These are phyloP conservation scores for Boletus vermiculosoides DNA, from an alignment of 768 basidiomycete genomes.

Conservation along the genomic window DNA sequence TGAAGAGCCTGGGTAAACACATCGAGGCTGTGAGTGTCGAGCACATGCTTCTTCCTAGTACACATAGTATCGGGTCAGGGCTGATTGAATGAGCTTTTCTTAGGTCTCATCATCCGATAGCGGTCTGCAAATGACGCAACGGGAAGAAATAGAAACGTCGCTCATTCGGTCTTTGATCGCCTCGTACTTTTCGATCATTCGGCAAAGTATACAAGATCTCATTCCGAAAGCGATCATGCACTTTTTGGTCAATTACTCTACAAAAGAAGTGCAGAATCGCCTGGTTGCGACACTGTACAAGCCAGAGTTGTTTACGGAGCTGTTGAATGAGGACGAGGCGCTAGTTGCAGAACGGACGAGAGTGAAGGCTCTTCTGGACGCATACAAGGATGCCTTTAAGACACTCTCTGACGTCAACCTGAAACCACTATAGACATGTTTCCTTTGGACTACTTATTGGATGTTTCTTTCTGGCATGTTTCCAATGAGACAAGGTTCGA, in stretches of 20 bases:
- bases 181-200: constrained; percentile 94
- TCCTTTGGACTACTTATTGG: neutral
- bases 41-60: neutral
- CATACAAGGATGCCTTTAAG: constrained; percentile 93
- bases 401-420: constrained; percentile 80
- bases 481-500: neutral
- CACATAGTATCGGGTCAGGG: constrained; percentile 8
- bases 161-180: constrained; percentile 93
- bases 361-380: constrained; percentile 92
- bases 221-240: constrained; percentile 99
- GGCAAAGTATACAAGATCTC: constrained; percentile 95
- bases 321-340: constrained; percentile 94
- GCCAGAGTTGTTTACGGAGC: constrained; percentile 85
- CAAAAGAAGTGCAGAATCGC: constrained; percentile 94
- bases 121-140: constrained; percentile 62
- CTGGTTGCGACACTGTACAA: constrained; percentile 94
- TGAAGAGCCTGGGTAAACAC: constrained; percentile 98
- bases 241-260: constrained; percentile 93
- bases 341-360: constrained; percentile 90
- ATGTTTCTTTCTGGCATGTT: neutral
- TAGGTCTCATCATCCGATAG: constrained; percentile 60
- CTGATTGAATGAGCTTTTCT: constrained; percentile 6
- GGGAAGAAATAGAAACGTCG: constrained; percentile 96
- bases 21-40: constrained; percentile 84
- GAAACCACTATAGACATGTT: constrained; percentile 49